These are phyloP conservation scores for Huiozyma naganishii DNA, from an alignment of 805 yeast genomes.

Conservation along the genomic window DNA sequence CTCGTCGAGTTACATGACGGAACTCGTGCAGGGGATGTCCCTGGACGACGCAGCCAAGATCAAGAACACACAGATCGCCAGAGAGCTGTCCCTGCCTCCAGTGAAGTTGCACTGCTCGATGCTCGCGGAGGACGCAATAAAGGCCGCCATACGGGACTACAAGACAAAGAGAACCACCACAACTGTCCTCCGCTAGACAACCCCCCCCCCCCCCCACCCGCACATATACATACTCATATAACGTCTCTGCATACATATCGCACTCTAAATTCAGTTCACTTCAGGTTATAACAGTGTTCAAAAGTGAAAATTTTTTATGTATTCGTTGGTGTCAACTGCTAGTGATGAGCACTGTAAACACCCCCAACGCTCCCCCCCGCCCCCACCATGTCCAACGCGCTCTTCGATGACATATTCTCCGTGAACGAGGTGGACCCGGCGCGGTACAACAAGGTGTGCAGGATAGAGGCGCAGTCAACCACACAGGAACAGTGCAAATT, in stretches of 20 bases:
- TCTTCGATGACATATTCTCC: slow-evolving; percentile 88
- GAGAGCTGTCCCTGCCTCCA: slow-evolving; percentile 90
- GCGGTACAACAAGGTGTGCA: slow-evolving; percentile 83
- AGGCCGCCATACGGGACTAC: slow-evolving; percentile 93
- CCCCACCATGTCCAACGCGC: slow-evolving; percentile 47
- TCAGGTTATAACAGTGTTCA: no score
- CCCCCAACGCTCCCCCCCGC: no score
- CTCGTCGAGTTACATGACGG: slow-evolving; percentile 88
- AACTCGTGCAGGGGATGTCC: slow-evolving; percentile 87
- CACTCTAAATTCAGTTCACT: not conserved
- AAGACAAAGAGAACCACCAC: slow-evolving; percentile 54
- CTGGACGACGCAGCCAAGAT: slow-evolving; percentile 87
- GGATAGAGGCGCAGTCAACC: slow-evolving; percentile 80
- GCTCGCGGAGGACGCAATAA: slow-evolving; percentile 98
- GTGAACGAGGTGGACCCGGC: slow-evolving; percentile 78
- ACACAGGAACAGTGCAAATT: slow-evolving; percentile 60
- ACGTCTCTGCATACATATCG: not conserved
- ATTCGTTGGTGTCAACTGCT: not conserved
- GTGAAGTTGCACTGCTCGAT: slow-evolving; percentile 95
- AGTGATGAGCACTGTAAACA: not conserved
- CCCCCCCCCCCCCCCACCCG: not conserved
- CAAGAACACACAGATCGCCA: slow-evolving; percentile 90
- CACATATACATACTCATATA: slow-evolving; percentile 1
- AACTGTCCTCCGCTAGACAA: slow-evolving; percentile 9
- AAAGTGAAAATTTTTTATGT: no score